Base-by-base conservation (phyloP, 371 early-diverging fungal genomes). In the Mortierella polycephala region DNA sequence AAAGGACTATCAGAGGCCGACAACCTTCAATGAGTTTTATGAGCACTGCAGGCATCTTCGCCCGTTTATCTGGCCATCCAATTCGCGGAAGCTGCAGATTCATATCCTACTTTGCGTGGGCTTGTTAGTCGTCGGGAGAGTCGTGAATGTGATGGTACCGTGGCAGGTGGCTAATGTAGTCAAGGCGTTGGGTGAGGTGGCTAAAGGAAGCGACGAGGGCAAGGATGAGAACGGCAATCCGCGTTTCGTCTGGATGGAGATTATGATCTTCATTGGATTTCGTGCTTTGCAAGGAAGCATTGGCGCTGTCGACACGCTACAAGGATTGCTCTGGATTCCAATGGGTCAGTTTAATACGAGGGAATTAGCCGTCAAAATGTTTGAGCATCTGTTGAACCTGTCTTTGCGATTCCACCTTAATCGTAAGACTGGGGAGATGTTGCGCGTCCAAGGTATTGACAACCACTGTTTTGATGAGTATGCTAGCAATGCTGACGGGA, bases 351-450 rank as follows among this genome's bases (percentile, higher is more conserved):
- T 87, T 81, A 95, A 95, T n/a, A 95, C 97, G 0, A 88, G 93
- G 40, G 89, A 93, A 62, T 85, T 97, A 21, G 92, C 95, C 7
- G 91, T 97, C 18, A 85, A 88, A 40, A 91, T 96, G 91, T 94
- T 98, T 67, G 83, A 87, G 60, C 98, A 98, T 81, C 79, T 98
- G 54, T 95, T 64, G 69, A 85, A 84, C 21, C 87, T 97, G 30
- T 94, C 95, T 0, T 77, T 96, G 23, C 85, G 92, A n/a, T 98
- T 92, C 74, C 97, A 98, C 71, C 88, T 97, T 62, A 94, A 92
- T 61, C 91, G 97, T 60, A 97, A 97, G 77, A 98, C 98, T 0
- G 96, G 97, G n/a, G 96, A 96, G 70, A 92, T 94, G 23, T 82
- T 95, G 50, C 88, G 95, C 10, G 91, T 93, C 9, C 88, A 89